Evolutionary conservation across 345 rosid species (phyloP).

Genomic region (Moricandia arvensis): DNA sequence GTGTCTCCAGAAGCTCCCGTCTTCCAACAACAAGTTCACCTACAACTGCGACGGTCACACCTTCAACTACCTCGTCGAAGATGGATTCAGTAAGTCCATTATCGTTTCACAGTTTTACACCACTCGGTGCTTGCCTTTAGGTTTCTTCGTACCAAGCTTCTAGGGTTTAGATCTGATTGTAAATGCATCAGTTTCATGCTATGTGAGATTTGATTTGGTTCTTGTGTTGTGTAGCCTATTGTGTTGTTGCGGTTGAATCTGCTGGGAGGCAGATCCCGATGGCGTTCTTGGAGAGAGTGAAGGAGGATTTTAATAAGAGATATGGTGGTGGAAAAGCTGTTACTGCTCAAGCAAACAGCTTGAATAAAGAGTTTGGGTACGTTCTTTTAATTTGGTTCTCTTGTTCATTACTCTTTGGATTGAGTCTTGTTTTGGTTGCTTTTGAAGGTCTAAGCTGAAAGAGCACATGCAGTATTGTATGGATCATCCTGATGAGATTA

Average conservation of each 20-base stretch:
- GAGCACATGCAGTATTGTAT: background rate
- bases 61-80: background rate
- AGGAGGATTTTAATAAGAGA: background rate
- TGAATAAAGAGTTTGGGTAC: background rate
- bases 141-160: background rate
- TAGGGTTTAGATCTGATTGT: conserved; percentile 16
- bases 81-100: background rate
- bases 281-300: background rate
- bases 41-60: background rate
- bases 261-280: background rate
- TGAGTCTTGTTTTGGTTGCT: background rate
- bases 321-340: background rate
- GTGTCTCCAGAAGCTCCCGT: background rate
- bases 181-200: background rate
- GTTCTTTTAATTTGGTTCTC: background rate
- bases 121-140: background rate
- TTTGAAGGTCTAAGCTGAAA: background rate
- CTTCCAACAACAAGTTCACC: background rate
- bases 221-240: background rate
- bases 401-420: background rate
- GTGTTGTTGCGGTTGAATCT: background rate
- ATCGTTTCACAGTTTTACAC: background rate
- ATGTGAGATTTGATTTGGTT: background rate
- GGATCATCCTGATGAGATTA: background rate
- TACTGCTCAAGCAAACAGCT: background rate